phyloP scores from a whole-genome alignment of 2,329 filamentous ascomycete genomes.

The Aureobasidium sp. region DNA sequence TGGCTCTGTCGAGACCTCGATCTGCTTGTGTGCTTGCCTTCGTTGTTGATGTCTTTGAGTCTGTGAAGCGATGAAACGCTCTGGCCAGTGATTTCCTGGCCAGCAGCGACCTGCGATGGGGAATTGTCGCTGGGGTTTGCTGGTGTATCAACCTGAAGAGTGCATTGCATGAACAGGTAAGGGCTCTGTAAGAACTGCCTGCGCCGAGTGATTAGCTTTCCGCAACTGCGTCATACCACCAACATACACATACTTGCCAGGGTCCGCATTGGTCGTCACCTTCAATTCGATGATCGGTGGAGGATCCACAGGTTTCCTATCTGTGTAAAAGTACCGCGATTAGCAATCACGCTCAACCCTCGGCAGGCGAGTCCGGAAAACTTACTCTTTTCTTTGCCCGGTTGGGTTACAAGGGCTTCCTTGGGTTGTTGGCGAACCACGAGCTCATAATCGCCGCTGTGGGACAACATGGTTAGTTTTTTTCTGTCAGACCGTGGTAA shows the following conservation, averaged over 20 bases:
- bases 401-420: constrained; percentile 56
- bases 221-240: neutral
- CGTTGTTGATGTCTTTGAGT: constrained; percentile 69
- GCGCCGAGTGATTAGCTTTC: constrained; percentile 19
- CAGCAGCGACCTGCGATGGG: neutral
- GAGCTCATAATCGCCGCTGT: constrained; percentile 51
- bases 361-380: neutral
- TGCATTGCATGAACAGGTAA: constrained; percentile 57
- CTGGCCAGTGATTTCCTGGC: constrained; percentile 48
- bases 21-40: constrained; percentile 32
- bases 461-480: constrained; percentile 16
- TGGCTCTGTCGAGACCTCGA: neutral
- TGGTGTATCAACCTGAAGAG: constrained; percentile 47
- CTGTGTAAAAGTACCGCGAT: constrained; percentile 35
- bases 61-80: constrained; percentile 75
- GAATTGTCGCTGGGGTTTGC: constrained; percentile 32
- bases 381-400: constrained; percentile 69
- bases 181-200: constrained; percentile 59
- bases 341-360: constrained; percentile 8
- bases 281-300: constrained; percentile 73
- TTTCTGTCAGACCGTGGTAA: constrained; percentile 10
- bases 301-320: constrained; percentile 81
- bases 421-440: constrained; percentile 60
- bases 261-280: constrained; percentile 45
- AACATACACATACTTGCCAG: constrained; percentile 49